Percentiles rank a stretch among this genome's conserved stretches.
phyloP scores from a whole-genome alignment of 768 basidiomycete genomes.

The Boletus reticuloceps region DNA sequence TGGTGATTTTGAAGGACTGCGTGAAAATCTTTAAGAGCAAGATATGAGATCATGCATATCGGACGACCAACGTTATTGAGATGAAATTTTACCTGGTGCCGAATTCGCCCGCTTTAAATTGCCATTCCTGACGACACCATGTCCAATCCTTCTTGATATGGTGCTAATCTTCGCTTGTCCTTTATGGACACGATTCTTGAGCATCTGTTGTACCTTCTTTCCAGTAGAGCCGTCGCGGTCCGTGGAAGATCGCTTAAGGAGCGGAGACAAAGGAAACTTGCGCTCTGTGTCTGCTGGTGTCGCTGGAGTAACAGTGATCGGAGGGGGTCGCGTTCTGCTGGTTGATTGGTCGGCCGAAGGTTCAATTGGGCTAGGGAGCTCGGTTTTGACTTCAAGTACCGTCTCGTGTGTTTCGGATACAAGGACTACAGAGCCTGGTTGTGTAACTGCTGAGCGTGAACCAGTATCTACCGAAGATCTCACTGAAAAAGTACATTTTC shows the following conservation, averaged over 20 bases:
- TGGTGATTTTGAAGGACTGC: slow-evolving; percentile 55
- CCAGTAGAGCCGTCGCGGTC: slow-evolving; percentile 52
- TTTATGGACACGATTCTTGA: slow-evolving; percentile 73
- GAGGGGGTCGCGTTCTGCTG: slow-evolving; percentile 9
- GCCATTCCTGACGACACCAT: slow-evolving; percentile 59
- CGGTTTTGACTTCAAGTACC: slow-evolving; percentile 8
- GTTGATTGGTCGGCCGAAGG: neutral
- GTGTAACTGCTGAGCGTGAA: slow-evolving; percentile 27
- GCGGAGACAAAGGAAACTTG: slow-evolving; percentile 18
- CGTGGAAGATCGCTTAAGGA: slow-evolving; percentile 27
- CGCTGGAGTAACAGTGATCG: slow-evolving; percentile 64
- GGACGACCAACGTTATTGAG: neutral
- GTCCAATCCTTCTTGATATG: slow-evolving; percentile 74
- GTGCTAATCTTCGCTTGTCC: slow-evolving; percentile 70
- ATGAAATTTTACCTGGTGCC: slow-evolving; percentile 55
- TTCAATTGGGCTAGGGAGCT: slow-evolving; percentile 3
- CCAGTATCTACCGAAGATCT: slow-evolving; percentile 32
- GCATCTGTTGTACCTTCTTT: slow-evolving; percentile 73
- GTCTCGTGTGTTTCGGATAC: slow-evolving; percentile 13
- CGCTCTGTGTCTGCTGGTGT: slow-evolving; percentile 43
- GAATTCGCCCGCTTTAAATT: slow-evolving; percentile 60
- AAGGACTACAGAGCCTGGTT: slow-evolving; percentile 8
- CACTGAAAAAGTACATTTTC: slow-evolving; percentile 10
- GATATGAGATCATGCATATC: slow-evolving; percentile 1
- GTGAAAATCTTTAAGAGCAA: slow-evolving; percentile 57